These are phyloP conservation scores for Leucosporidium creatinivorum DNA, from an alignment of 768 basidiomycete species.

Conservation along the genomic window DNA sequence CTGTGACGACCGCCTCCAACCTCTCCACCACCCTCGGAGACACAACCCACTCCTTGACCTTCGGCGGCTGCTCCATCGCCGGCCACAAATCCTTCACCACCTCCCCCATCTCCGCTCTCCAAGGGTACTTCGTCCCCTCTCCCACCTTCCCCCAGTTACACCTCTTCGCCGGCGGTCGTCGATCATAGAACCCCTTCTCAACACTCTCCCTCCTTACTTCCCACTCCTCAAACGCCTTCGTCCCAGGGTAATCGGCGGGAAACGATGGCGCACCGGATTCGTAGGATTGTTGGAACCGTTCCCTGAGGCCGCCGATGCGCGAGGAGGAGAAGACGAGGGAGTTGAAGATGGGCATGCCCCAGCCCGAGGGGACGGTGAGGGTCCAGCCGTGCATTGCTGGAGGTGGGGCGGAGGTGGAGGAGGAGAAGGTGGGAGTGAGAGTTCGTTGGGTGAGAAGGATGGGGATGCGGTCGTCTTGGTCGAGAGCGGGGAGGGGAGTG, in stretches of 20 bases:
- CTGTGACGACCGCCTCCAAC: background rate
- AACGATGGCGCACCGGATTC: conserved; percentile 70
- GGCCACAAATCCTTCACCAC: conserved; percentile 41
- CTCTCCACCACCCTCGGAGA: background rate
- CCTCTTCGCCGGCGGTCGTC: conserved; percentile 81
- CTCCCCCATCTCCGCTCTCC: conserved; percentile 13
- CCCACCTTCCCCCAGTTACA: conserved; percentile 61
- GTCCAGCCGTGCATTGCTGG: conserved; percentile 61
- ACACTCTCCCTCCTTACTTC: conserved; percentile 49
- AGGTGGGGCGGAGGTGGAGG: background rate
- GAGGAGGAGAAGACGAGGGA: conserved; percentile 77
- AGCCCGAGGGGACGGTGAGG: conserved; percentile 74
- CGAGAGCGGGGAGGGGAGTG: conserved; percentile 56
- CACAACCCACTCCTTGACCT: too few relatives aligned
- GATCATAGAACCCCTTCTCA: conserved; percentile 60
- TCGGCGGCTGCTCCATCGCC: conserved; percentile 42
- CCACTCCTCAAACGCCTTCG: conserved; percentile 52
- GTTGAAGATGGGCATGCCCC: conserved; percentile 81
- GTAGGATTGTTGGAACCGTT: conserved; percentile 69
- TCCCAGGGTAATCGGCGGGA: conserved; percentile 70
- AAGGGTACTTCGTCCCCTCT: conserved; percentile 41
- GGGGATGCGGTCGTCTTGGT: conserved; percentile 76
- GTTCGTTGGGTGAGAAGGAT: conserved; percentile 72
- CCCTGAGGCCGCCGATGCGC: conserved; percentile 75
- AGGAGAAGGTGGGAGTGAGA: conserved; percentile 40